Percentiles rank a stretch among this genome's conserved stretches.
phyloP scores from a whole-genome alignment of 2,329 filamentous ascomycete genomes.

The Colletotrichum noveboracense region DNA sequence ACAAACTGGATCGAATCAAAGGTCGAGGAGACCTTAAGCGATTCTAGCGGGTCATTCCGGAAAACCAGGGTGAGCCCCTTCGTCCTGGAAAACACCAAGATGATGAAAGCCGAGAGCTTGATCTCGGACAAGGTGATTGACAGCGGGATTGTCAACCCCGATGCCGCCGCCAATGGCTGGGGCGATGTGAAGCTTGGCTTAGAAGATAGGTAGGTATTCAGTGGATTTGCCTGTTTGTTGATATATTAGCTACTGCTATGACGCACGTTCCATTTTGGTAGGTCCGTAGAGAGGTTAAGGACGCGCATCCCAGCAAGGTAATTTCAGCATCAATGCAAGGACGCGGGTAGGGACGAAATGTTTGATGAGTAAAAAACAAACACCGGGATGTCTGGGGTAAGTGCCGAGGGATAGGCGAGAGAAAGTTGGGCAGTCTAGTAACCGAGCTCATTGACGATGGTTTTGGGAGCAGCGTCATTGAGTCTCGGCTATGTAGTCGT shows the following conservation, averaged over 20 bases:
- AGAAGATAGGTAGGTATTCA: conserved; percentile 93
- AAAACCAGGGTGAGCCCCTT: conserved; percentile 97
- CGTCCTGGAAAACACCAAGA: conserved; percentile 95
- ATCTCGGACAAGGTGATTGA: conserved; percentile 97
- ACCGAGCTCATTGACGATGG: not conserved
- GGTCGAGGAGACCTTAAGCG: conserved; percentile 96
- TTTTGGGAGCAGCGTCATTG: not conserved
- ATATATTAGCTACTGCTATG: conserved; percentile 53
- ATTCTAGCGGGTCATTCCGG: conserved; percentile 96
- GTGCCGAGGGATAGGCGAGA: not conserved
- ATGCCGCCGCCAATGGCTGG: conserved; percentile 87
- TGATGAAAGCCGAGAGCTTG: conserved; percentile 94
- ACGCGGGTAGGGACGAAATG: conserved; percentile 6
- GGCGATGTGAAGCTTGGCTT: conserved; percentile 93
- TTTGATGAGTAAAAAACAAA: conserved; percentile 21
- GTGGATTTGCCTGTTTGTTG: conserved; percentile 78
- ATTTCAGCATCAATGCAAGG: conserved; percentile 40
- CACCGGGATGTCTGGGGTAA: not conserved
- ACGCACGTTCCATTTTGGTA: conserved; percentile 31
- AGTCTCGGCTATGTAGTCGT: conserved; percentile 1
- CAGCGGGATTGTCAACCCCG: conserved; percentile 93
- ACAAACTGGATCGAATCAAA: conserved; percentile 99
- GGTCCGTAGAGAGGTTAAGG: conserved; percentile 22
- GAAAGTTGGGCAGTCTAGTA: not conserved
- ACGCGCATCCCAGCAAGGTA: conserved; percentile 39